phyloP scores from a whole-genome alignment of 352 stramenopile species.

The Lagenidium giganteum region DNA sequence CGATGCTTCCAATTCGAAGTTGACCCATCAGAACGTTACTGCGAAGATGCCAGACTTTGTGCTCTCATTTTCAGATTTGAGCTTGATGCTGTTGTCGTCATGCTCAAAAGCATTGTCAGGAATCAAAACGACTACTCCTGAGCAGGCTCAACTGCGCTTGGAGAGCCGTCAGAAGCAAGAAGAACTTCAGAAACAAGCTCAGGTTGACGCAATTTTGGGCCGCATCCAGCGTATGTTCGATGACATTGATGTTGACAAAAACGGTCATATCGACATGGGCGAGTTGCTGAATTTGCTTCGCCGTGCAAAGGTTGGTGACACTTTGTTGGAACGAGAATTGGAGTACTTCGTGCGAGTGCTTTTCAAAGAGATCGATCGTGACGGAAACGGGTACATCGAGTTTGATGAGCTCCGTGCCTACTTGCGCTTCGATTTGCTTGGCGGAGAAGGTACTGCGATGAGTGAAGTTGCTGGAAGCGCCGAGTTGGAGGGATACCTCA shows the following conservation, averaged over 20 bases:
- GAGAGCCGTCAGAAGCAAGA: conserved; percentile 21
- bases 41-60: conserved; percentile 24
- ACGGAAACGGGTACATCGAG: conserved; percentile 80
- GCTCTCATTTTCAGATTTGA: conserved; percentile 35
- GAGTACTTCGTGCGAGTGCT: conserved; percentile 24
- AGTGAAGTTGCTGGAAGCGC: conserved; percentile 12
- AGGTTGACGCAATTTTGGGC: conserved; percentile 24
- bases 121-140: conserved; percentile 29
- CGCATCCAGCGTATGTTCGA: conserved; percentile 29
- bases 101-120: conserved; percentile 16
- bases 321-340: conserved; percentile 25
- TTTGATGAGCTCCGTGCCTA: conserved; percentile 89
- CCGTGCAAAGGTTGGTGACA: conserved; percentile 24
- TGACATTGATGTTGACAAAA: conserved; percentile 30
- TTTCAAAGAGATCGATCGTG: conserved; percentile 82
- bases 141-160: conserved; percentile 25
- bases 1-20: conserved; percentile 6
- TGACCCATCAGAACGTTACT: conserved; percentile 14
- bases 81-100: conserved; percentile 28
- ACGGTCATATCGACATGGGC: conserved; percentile 28
- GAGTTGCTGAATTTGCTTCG: conserved; percentile 25
- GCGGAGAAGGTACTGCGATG: conserved; percentile 6
- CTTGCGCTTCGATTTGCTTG: conserved; percentile 15
- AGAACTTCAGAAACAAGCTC: conserved; percentile 13
- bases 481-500: conserved; percentile 25